Percentiles rank a stretch among this genome's conserved stretches.
phyloP scores from a whole-genome alignment of 208 protist species.

The Crithidia fasciculata region DNA sequence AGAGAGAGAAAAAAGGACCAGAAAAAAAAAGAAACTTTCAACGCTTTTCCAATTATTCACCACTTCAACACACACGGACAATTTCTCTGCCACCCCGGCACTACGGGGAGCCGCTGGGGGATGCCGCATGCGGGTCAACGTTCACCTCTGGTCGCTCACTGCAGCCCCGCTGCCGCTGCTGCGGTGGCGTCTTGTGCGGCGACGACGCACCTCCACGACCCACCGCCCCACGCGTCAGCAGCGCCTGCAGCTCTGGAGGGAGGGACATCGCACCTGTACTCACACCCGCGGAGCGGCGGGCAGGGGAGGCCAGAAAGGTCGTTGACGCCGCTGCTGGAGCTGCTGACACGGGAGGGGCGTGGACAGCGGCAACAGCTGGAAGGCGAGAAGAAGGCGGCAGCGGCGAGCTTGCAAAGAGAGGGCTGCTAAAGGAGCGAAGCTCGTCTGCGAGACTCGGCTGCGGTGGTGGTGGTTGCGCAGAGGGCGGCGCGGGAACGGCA shows the following conservation, averaged over 20 bases:
- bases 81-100: too few relatives aligned
- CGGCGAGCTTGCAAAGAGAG: background rate
- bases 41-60: too few relatives aligned
- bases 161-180: conserved; percentile 18
- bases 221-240: conserved; percentile 14
- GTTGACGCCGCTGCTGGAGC: background rate
- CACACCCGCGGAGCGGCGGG: background rate
- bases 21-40: background rate
- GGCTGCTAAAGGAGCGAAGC: conserved; percentile 24
- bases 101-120: background rate
- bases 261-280: conserved; percentile 1
- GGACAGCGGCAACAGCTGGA: too few relatives aligned
- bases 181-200: background rate
- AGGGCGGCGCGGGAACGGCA: too few relatives aligned
- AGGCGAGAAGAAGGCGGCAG: background rate
- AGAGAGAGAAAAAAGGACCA: background rate
- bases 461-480: background rate
- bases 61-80: too few relatives aligned
- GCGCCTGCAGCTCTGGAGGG: conserved; percentile 24
- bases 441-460: conserved; percentile 29
- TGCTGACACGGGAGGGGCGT: background rate
- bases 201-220: background rate
- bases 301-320: conserved; percentile 13
- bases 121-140: background rate
- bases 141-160: conserved; percentile 32